These are phyloP conservation scores for Trypanosoma avium DNA, from an alignment of 208 protist species.

Conservation along the genomic window DNA sequence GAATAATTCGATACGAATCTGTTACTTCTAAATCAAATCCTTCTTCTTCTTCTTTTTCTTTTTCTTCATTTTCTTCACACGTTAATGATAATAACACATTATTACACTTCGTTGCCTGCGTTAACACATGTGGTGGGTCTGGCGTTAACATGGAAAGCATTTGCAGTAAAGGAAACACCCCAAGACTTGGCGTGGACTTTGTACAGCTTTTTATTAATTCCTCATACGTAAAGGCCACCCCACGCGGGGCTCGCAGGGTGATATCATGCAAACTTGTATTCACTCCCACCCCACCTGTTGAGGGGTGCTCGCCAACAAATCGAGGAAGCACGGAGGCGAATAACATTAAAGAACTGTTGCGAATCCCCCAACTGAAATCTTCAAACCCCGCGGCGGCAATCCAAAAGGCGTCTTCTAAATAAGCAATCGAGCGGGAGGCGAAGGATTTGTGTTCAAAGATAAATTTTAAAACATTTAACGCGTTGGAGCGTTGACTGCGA, in stretches of 20 bases:
- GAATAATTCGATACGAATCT: slow-evolving; percentile 39
- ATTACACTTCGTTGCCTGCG: too few species aligned
- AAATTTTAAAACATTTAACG: slow-evolving; percentile 92
- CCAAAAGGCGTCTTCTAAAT: slow-evolving; percentile 81
- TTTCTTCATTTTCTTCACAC: slow-evolving; percentile 22
- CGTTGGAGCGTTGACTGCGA: slow-evolving; percentile 82
- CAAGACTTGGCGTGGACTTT: slow-evolving; percentile 35
- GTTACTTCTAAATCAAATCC: too few species aligned
- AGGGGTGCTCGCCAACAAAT: slow-evolving; percentile 88
- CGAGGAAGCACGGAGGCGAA: slow-evolving; percentile 89
- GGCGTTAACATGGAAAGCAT: slow-evolving; percentile 90
- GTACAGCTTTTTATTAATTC: slow-evolving; percentile 33
- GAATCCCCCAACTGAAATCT: slow-evolving; percentile 81
- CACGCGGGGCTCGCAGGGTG: slow-evolving; percentile 58
- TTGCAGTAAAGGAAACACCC: slow-evolving; percentile 87
- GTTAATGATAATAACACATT: slow-evolving; percentile 18
- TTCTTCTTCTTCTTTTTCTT: slow-evolving; percentile 27
- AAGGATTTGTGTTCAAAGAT: slow-evolving; percentile 89
- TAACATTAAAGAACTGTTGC: slow-evolving; percentile 92
- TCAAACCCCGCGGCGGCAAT: slow-evolving; percentile 80
- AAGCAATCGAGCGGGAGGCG: slow-evolving; percentile 53
- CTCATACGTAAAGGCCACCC: slow-evolving; percentile 57
- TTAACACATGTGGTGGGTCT: slow-evolving; percentile 52
- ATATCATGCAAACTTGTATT: slow-evolving; percentile 86
- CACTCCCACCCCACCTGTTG: slow-evolving; percentile 67